Evolutionary conservation across 2,329 filamentous ascomycete species (phyloP).

Genomic region (Colletotrichum musae): DNA sequence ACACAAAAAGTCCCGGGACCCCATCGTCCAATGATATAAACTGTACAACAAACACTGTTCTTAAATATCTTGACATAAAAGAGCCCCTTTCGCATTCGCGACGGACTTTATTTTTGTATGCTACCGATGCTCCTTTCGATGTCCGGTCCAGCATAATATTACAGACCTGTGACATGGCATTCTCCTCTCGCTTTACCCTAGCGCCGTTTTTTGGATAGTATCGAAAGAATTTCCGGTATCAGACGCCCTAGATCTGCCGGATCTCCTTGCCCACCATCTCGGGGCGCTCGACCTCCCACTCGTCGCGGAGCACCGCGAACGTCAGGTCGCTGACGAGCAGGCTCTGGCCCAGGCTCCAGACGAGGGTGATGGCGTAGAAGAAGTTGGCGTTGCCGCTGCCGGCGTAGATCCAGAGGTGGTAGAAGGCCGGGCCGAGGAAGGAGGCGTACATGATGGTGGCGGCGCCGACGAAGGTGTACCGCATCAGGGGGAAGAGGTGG

Average conservation of each 20-base stretch:
- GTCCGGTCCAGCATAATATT: background rate
- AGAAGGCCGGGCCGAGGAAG: constrained; percentile 93
- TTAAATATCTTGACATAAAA: background rate
- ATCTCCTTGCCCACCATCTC: constrained; percentile 92
- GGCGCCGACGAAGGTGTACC: constrained; percentile 90
- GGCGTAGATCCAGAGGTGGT: constrained; percentile 98
- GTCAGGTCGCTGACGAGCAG: constrained; percentile 89
- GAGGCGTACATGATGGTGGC: constrained; percentile 89
- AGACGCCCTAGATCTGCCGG: constrained; percentile 77
- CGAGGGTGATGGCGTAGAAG: constrained; percentile 99
- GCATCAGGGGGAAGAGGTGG: constrained; percentile 93
- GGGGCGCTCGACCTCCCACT: constrained; percentile 93
- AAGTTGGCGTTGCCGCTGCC: constrained; percentile 99
- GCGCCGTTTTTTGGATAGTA: background rate
- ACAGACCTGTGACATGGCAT: background rate
- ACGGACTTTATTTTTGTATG: constrained; percentile 15
- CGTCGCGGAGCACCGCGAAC: constrained; percentile 90
- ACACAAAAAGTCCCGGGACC: background rate
- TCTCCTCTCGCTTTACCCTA: background rate
- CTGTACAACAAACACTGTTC: constrained; percentile 33
- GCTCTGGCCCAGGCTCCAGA: constrained; percentile 93
- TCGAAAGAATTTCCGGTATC: constrained; percentile 29
- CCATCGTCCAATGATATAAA: background rate
- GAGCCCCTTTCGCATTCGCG: background rate
- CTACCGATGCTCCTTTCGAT: constrained; percentile 3